A percentile compares a stretch with the other conserved stretches of the same genome.
These are phyloP conservation scores for Podaxis sp. DNA, from an alignment of 768 basidiomycete genomes.

Conservation along the genomic window DNA sequence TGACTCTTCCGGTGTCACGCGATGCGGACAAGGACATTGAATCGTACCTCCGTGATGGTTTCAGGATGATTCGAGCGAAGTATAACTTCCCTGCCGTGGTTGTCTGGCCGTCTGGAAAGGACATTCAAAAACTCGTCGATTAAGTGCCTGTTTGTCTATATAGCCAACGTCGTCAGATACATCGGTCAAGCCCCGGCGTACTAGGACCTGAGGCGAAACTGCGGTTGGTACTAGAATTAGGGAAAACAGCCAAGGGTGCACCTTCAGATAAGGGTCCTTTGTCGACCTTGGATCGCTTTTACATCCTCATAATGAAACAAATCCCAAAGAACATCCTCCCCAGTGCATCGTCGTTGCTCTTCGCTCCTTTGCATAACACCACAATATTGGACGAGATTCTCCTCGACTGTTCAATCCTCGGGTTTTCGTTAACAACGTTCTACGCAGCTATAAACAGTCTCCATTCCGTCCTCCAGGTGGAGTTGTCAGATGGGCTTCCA, in stretches of 20 bases:
- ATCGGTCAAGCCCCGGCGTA: background rate
- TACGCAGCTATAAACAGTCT: background rate
- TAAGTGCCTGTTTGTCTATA: background rate
- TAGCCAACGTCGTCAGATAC: background rate
- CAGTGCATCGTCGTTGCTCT: background rate
- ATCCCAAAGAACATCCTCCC: background rate
- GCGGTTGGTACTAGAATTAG: background rate
- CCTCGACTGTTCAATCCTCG: background rate
- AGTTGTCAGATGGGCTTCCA: background rate
- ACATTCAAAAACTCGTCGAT: background rate
- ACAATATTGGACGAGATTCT: background rate
- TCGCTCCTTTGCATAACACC: no score
- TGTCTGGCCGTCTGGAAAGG: background rate
- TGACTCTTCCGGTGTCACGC: conserved; percentile 12
- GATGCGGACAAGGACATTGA: conserved; percentile 21
- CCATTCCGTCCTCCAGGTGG: background rate
- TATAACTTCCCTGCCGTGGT: background rate
- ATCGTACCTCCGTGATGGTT: conserved; percentile 17
- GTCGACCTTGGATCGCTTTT: background rate
- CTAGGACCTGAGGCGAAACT: background rate
- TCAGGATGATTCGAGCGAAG: conserved; percentile 12
- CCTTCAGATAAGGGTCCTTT: background rate
- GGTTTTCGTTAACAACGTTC: background rate
- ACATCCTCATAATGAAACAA: background rate
- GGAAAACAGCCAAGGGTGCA: background rate